Conservation (phyloP, 345 rosid genomes). For the Eucalyptus virginea region DNA sequence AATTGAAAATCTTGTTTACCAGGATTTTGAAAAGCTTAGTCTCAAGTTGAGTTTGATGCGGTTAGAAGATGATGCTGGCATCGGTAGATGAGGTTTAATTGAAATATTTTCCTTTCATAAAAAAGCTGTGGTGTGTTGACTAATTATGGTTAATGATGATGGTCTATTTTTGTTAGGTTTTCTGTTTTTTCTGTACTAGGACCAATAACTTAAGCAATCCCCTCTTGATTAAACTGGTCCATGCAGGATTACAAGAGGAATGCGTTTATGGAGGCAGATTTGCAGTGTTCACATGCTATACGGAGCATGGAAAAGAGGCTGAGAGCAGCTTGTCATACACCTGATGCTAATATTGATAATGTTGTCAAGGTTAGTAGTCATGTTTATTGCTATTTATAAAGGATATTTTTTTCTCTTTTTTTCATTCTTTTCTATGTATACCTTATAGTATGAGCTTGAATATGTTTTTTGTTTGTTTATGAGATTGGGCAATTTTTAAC, state of each 20-base stretch:
- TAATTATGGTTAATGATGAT: background rate
- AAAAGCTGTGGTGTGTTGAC: background rate
- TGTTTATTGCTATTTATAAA: background rate
- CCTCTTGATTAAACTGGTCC: background rate
- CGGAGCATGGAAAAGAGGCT: conserved; percentile 91
- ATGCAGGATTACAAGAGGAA: conserved; percentile 77
- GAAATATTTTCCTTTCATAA: background rate
- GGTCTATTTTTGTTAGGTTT: background rate
- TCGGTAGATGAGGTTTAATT: background rate
- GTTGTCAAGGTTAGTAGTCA: conserved; percentile 57
- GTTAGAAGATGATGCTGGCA: background rate
- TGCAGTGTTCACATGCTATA: conserved; percentile 54
- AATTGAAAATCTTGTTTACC: background rate
- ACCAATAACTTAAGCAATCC: background rate
- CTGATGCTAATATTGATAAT: conserved; percentile 71
- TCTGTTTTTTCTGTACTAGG: background rate
- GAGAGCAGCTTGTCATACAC: conserved; percentile 90
- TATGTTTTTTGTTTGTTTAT: background rate
- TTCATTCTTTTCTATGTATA: background rate
- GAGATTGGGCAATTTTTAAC: background rate
- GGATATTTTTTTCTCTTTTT: background rate
- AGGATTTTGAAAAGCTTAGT: background rate
- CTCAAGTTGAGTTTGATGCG: background rate
- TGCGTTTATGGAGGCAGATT: conserved; percentile 88
- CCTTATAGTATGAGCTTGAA: background rate